Base-by-base conservation (phyloP, 495 filamentous ascomycete genomes). In the Hapsidospora chrysogenum region DNA sequence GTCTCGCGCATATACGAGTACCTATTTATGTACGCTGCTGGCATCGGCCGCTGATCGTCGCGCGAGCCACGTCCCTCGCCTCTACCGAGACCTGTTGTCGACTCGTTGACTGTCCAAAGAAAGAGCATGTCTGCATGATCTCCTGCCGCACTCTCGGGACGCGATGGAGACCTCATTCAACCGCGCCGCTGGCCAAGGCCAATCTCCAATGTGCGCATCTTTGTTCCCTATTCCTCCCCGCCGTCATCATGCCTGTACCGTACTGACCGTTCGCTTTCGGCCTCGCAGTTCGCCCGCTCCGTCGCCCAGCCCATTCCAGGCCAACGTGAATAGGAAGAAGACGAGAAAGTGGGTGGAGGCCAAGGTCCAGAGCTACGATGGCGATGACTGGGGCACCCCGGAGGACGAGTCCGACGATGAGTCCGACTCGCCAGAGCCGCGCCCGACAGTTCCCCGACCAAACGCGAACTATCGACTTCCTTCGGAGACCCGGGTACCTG, bases 271-370 rank as follows among this genome's bases (percentile, higher is more conserved):
- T n/a, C n/a, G n/a, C n/a, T n/a, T n/a, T n/a, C n/a, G n/a, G 29
- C 30, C 11, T 17, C 16, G 15, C 16, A 32, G 5, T 22, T 23
- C 22, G 16, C 11, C 5, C n/a, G 22, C 9, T 9, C 33, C 18
- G 14, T 25, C 13, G 7, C n/a, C 3, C 34, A 26, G 23, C 36
- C 31, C 17, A 19, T 16, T 13, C 17, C 34, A 66, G 63, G 49
- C 85, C 9, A 93, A 96, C 50, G 77, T 94, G 18, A 85, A 81
- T 56, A 80, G 89, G 38, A 64, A 77, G 21, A 92, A 94, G 58
- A 95, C 89, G 13, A 85, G 75, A 57, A 85, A 85, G 61, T 97
- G 89, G 89, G 78, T 86, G 9, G 77, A 94, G 46, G 89, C 89
- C 16, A 92, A 87, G 51, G 64, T 74, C 25, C 72, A 76, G 39